Evolutionary conservation across 371 early-diverging fungal species (phyloP).

Genomic region (Mucor circinelloides): DNA sequence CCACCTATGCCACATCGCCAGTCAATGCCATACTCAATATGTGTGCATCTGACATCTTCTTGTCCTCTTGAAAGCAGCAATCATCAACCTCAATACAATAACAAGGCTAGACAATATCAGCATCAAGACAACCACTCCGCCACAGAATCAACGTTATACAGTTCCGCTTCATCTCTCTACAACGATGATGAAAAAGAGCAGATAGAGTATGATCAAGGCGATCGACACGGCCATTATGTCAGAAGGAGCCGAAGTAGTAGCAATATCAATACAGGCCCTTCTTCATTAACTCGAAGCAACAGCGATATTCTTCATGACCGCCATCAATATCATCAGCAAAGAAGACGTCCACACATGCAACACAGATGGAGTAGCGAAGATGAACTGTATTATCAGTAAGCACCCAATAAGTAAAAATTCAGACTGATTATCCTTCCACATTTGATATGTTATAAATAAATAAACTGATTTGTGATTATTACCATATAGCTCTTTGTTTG

Average conservation of each 20-base stretch:
- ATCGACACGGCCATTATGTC: background rate
- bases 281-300: background rate
- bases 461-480: background rate
- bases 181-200: background rate
- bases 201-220: background rate
- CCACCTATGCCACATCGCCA: background rate
- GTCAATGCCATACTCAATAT: constrained; percentile 1
- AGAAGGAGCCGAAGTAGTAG: background rate
- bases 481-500: background rate
- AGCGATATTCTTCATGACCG: background rate
- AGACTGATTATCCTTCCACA: background rate
- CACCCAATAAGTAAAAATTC: background rate
- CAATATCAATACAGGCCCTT: background rate
- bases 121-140: background rate
- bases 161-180: background rate
- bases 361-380: background rate
- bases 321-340: background rate
- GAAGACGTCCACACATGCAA: background rate
- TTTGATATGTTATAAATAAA: background rate
- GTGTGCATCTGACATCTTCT: background rate
- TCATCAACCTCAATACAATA: background rate
- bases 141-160: background rate
- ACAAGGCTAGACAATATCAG: background rate
- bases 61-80: background rate
- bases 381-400: background rate